Evolutionary conservation across 192 early-diverging fungal species (phyloP), one percentile per base, ranked within the genome.

Genomic region (Pilaira anomala): DNA sequence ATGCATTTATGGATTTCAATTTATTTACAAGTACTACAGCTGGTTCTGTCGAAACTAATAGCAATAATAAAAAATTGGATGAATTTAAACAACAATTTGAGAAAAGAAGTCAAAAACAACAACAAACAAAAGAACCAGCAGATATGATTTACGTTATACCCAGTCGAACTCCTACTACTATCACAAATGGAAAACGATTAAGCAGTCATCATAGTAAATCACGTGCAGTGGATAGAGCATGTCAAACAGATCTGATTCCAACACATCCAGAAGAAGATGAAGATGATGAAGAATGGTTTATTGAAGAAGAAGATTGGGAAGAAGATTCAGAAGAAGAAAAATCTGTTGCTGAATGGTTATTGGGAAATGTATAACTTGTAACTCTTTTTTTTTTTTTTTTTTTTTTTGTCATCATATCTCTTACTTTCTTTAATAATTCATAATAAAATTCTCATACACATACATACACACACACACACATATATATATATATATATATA

Each of bases 251-350:
- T 16, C 33, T 9, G 6, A 36, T 36, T 36, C 12, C 4, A 19
- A 6, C 13, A 18, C 18, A 46, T 46, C 7, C 44, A 18, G 7
- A 46, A 46, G 13, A 13, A 46, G 44, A 57, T 1, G 55, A 57
- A 8, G 39, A 22, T 1, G 56, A 58, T 40, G 56, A 58, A 41
- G 56, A 58, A 21, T 58, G 56, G 56, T 58, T 58, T 22, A 58
- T 58, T 24, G 21, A 58, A 58, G 56, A 58, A 42, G 56, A 58
- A 16, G 56, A 58, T 3, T 58, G 56, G 56, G 40, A 58, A 21
- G 56, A 58, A 16, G 36, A 22, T 14, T 21, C 12, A 41, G 56
- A 58, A 42, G 56, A 58, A 25, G 56, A 58, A 24, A 58, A 26
- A 13, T 12, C 21, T 1, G 40, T 58, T 40, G 56, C 56, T 25